A percentile compares a stretch with the other conserved stretches of the same genome.
These are phyloP conservation scores for Xanthoconium stramineum DNA, from an alignment of 768 basidiomycete species.

Conservation along the genomic window DNA sequence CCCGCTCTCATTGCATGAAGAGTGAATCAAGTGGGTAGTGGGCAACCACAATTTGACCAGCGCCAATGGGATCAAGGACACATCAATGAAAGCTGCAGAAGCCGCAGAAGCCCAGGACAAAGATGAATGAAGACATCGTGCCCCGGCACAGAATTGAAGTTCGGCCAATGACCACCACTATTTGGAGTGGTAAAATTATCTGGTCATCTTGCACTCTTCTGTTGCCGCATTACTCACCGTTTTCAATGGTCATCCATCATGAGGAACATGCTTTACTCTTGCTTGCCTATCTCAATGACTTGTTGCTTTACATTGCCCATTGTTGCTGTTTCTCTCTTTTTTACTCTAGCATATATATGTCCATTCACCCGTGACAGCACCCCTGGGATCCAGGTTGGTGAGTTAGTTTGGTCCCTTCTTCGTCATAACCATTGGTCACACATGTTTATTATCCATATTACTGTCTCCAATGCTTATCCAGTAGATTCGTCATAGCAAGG, in stretches of 20 bases:
- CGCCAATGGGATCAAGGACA: slow-evolving; percentile 16
- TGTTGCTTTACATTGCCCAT: slow-evolving; percentile 9
- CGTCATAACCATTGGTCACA: slow-evolving; percentile 19
- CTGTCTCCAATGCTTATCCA: not conserved
- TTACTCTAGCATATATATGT: slow-evolving; percentile 17
- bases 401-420: slow-evolving; percentile 13
- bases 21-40: slow-evolving; percentile 27
- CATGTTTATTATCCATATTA: slow-evolving; percentile 11
- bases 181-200: slow-evolving; percentile 52
- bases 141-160: slow-evolving; percentile 59
- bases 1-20: slow-evolving; percentile 36
- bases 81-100: slow-evolving; percentile 15
- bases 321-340: slow-evolving; percentile 5
- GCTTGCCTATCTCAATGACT: slow-evolving; percentile 9
- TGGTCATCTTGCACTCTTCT: slow-evolving; percentile 20
- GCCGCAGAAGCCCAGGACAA: slow-evolving; percentile 32
- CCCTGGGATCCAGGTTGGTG: slow-evolving; percentile 10
- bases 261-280: slow-evolving; percentile 24
- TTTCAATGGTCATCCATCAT: slow-evolving; percentile 14
- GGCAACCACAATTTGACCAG: slow-evolving; percentile 35
- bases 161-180: slow-evolving; percentile 69
- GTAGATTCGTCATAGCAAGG: too few species aligned
- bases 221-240: slow-evolving; percentile 16
- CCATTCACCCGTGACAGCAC: slow-evolving; percentile 6
- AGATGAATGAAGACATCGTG: slow-evolving; percentile 41